These are phyloP conservation scores for Cercospora sp. DNA, from an alignment of 2,329 filamentous ascomycete species.

Conservation along the genomic window DNA sequence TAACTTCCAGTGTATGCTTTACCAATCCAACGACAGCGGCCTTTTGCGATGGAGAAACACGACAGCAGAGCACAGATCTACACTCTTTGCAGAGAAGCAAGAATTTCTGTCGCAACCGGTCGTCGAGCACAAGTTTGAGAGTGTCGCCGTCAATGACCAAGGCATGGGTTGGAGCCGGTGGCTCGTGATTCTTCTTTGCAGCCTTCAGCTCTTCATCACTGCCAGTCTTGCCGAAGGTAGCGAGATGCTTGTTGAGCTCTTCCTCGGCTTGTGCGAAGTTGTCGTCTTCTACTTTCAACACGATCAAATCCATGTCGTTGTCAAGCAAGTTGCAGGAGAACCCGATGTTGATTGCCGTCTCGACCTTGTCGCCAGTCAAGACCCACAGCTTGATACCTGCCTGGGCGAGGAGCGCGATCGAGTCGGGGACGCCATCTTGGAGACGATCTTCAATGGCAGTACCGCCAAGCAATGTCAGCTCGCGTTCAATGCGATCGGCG, in stretches of 20 bases:
- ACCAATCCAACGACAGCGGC: constrained; percentile 96
- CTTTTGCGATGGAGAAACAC: constrained; percentile 95
- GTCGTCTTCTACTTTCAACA: constrained; percentile 82
- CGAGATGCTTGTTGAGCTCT: constrained; percentile 72
- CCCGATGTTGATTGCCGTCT: constrained; percentile 99
- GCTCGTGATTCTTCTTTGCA: constrained; percentile 79
- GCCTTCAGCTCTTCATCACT: constrained; percentile 78
- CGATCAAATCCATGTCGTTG: constrained; percentile 96
- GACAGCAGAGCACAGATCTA: constrained; percentile 92
- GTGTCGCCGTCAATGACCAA: constrained; percentile 94
- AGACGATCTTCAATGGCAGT: constrained; percentile 97
- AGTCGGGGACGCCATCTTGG: constrained; percentile 95
- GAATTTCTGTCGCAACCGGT: constrained; percentile 85
- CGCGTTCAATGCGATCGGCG: constrained; percentile 85
- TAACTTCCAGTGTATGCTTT: constrained; percentile 89
- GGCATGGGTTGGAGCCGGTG: constrained; percentile 84
- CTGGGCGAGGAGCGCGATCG: constrained; percentile 83
- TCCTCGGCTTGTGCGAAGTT: constrained; percentile 62
- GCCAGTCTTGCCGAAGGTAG: constrained; percentile 74
- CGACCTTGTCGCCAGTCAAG: constrained; percentile 95
- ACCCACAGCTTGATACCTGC: constrained; percentile 99
- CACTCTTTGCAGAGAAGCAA: constrained; percentile 94
- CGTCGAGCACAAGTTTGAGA: constrained; percentile 80
- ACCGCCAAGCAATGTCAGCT: constrained; percentile 83
- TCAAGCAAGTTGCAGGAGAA: constrained; percentile 97